phyloP scores from a whole-genome alignment of 2,329 filamentous ascomycete genomes.

The Chrysosporium keratinophilum region DNA sequence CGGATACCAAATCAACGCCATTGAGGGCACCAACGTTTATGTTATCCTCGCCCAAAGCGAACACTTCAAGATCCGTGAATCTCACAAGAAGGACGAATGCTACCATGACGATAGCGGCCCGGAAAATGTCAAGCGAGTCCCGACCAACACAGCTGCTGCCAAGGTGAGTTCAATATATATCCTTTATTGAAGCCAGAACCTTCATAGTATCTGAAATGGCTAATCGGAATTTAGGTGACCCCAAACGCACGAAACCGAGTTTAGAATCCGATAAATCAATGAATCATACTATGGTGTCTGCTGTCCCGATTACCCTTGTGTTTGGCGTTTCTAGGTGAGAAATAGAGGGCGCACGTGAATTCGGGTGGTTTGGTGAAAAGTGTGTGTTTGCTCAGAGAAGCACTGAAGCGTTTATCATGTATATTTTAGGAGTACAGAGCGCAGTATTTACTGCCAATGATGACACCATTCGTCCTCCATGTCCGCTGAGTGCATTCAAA shows the following conservation, averaged over 20 bases:
- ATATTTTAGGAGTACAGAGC: conserved; percentile 5
- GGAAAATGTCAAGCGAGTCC: neutral
- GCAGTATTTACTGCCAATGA: conserved; percentile 1
- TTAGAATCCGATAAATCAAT: neutral
- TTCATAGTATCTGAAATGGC: neutral
- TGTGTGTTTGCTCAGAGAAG: neutral
- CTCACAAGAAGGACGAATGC: neutral
- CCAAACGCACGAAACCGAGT: neutral
- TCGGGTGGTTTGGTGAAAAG: neutral
- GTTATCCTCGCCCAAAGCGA: conserved; percentile 37
- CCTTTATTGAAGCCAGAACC: neutral
- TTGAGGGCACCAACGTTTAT: conserved; percentile 40
- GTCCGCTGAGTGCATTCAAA: neutral
- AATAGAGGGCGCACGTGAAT: neutral
- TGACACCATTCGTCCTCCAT: conserved; percentile 1
- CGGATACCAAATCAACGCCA: conserved; percentile 39
- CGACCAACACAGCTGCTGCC: conserved; percentile 2
- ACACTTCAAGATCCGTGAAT: conserved; percentile 28
- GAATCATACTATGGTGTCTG: neutral
- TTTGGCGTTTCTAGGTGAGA: neutral
- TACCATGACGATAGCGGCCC: neutral
- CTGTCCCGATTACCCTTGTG: neutral
- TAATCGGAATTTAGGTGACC: neutral
- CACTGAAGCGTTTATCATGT: conserved; percentile 7
- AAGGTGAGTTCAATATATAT: conserved; percentile 2